phyloP scores from a whole-genome alignment of 2,329 filamentous ascomycete genomes.

The Xylaria arbuscula region DNA sequence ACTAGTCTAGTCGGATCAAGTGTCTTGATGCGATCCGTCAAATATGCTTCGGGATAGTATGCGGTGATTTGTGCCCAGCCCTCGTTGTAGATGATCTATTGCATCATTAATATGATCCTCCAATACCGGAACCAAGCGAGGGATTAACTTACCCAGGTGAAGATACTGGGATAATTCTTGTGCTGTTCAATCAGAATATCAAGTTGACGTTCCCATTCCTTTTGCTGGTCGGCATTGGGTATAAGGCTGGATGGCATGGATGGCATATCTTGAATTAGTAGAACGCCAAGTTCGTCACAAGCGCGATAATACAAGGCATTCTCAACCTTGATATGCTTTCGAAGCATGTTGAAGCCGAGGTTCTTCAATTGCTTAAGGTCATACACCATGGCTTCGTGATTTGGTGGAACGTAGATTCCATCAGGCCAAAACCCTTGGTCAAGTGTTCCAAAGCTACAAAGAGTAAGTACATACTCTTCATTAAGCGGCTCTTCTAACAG shows the following conservation, averaged over 20 bases:
- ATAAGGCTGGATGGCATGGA: constrained; percentile 56
- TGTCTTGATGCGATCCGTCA: constrained; percentile 65
- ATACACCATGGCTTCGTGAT: constrained; percentile 73
- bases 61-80: constrained; percentile 72
- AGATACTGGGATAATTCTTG: constrained; percentile 72
- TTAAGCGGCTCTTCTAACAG: background rate
- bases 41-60: constrained; percentile 65
- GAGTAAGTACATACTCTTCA: background rate
- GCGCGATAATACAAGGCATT: constrained; percentile 73
- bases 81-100: constrained; percentile 73
- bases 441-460: constrained; percentile 66
- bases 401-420: constrained; percentile 73
- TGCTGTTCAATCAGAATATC: constrained; percentile 70
- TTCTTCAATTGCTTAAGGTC: constrained; percentile 73
- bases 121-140: background rate
- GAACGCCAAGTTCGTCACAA: constrained; percentile 72
- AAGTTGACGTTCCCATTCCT: constrained; percentile 67
- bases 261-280: constrained; percentile 80
- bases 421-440: constrained; percentile 81
- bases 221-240: constrained; percentile 58
- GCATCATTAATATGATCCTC: constrained; percentile 48
- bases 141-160: constrained; percentile 64
- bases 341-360: constrained; percentile 76
- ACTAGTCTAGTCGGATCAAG: constrained; percentile 74
- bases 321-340: constrained; percentile 70